Evolutionary conservation across 495 filamentous ascomycete species (phyloP), one percentile per base, ranked within the genome.

Genomic region (Trichodelitschia bisporula): DNA sequence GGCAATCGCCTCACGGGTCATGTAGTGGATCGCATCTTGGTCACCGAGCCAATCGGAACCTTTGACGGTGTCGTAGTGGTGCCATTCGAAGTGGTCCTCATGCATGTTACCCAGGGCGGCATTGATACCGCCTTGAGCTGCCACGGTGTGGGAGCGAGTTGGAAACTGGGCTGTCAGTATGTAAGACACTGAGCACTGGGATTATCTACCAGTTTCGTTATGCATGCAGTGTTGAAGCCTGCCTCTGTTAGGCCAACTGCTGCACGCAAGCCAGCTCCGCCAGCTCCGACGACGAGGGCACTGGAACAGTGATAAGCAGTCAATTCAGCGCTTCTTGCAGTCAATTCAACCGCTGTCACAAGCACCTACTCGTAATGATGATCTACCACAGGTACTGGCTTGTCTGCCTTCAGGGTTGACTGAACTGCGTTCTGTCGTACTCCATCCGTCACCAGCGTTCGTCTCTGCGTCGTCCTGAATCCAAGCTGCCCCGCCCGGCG

Each of bases 1-100:
- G 32, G 69, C 65, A 18, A 89, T 79, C 18, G 86, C 86, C 55
- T 92, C 83, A 33, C 78, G 66, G 36, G 84, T 92, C 86, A 97
- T 97, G 61, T 97, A 97, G 55, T 97, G 86, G 49, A 97, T 97
- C 26, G 86, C 86, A 55, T 97, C 86, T 61, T 97, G 86, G 56
- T 97, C 86, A 52, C 86, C 86, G 18, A 97, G 68, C 86, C 86
- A 97, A 63, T 97, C 86, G 33, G 77, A 86, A 42, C 86, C 86
- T 63, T 97, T 97, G 40, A 97, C 86, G 24, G 86, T 97, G 56
- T 97, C 86, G 64, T 95, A 97, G 80, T 92, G 92, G 63, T 97
- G 86, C 83, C 84, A 95, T 54, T 82, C 70, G 86, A 83, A 95
- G 61, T 95, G 82, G 53, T 97, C 86, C 49, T 65, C 51, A 52